Evolutionary conservation across 495 filamentous ascomycete genomes (phyloP).

Genomic region (Aspergillus bertholletiae): DNA sequence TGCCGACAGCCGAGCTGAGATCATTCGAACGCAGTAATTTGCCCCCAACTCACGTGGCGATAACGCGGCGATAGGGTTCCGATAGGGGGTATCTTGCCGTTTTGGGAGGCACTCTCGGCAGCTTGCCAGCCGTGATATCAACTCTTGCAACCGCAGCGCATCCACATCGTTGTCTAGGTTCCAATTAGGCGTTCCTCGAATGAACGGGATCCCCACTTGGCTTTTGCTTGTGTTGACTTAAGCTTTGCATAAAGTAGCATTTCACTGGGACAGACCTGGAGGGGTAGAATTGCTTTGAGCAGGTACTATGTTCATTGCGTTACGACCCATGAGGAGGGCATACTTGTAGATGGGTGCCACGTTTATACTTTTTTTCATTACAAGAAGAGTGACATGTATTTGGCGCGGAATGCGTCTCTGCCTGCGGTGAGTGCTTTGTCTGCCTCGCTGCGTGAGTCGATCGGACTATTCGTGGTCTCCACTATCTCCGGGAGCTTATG

Average conservation of each 20-base stretch:
- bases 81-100: background rate
- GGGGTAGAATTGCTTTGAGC: background rate
- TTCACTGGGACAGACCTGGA: background rate
- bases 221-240: background rate
- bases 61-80: background rate
- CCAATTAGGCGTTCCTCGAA: background rate
- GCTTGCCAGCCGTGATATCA: background rate
- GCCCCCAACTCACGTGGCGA: background rate
- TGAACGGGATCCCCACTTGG: background rate
- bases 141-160: background rate
- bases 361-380: background rate
- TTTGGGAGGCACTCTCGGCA: background rate
- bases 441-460: background rate
- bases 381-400: too few relatives aligned
- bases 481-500: background rate
- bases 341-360: background rate
- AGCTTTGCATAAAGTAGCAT: background rate
- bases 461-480: background rate
- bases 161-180: background rate
- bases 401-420: background rate
- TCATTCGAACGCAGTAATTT: background rate
- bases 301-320: background rate
- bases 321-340: background rate
- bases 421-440: background rate
- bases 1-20: background rate